Conservation (phyloP, 805 yeast genomes). For the Candida boleticola region DNA sequence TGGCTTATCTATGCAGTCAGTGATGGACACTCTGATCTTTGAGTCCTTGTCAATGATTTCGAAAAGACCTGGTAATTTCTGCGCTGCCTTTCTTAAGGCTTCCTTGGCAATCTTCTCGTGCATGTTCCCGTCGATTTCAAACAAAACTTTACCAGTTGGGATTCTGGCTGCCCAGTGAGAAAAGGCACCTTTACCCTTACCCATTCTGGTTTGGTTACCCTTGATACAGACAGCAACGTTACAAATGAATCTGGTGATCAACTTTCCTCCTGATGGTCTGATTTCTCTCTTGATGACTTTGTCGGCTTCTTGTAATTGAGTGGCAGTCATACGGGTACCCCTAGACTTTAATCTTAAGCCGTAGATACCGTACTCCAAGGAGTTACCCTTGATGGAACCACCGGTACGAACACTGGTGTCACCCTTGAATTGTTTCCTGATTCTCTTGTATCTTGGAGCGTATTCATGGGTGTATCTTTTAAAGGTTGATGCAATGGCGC, state of each 20-base stretch:
- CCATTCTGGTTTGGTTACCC: conserved; percentile 99
- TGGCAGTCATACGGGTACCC: conserved; percentile 82
- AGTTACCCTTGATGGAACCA: conserved; percentile 87
- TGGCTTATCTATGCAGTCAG: conserved; percentile 48
- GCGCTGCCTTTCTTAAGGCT: conserved; percentile 85
- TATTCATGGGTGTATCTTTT: conserved; percentile 60
- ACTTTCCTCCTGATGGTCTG: conserved; percentile 71
- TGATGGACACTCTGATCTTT: conserved; percentile 70
- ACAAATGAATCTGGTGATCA: conserved; percentile 79
- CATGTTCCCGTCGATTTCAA: conserved; percentile 77
- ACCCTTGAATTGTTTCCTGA: conserved; percentile 86
- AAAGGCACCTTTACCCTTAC: conserved; percentile 98
- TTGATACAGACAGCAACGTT: conserved; percentile 90
- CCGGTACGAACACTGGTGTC: conserved; percentile 93
- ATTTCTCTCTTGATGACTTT: conserved; percentile 78
- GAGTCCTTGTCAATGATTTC: conserved; percentile 73
- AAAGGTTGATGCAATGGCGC: background rate
- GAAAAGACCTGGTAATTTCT: conserved; percentile 87
- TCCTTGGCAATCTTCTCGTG: conserved; percentile 91
- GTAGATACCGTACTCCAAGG: conserved; percentile 74
- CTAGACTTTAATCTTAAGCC: conserved; percentile 88
- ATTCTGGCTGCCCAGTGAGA: conserved; percentile 97
- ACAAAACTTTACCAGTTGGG: conserved; percentile 90
- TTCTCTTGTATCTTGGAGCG: conserved; percentile 71
- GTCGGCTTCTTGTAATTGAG: conserved; percentile 89